A percentile compares a stretch with the other conserved stretches of the same genome.
phyloP scores from a whole-genome alignment of 495 filamentous ascomycete species.

The Aspergillus steynii region DNA sequence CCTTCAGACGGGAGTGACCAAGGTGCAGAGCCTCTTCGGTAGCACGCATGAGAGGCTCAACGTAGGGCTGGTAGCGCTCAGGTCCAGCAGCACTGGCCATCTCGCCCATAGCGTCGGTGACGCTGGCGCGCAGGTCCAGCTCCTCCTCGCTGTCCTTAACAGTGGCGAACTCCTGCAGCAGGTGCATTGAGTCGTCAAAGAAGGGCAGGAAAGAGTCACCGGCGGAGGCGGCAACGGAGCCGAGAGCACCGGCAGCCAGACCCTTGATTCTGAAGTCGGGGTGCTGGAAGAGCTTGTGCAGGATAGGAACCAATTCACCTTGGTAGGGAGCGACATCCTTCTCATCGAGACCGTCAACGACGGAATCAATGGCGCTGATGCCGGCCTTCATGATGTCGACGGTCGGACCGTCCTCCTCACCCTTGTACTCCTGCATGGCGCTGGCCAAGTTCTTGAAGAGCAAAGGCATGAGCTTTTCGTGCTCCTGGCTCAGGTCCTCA shows the following conservation, averaged over 20 bases:
- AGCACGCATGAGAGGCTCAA: constrained; percentile 82
- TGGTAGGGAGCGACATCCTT: constrained; percentile 81
- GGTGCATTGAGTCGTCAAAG: constrained; percentile 84
- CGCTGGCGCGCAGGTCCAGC: constrained; percentile 82
- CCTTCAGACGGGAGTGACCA: constrained; percentile 83
- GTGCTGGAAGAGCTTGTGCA: constrained; percentile 77
- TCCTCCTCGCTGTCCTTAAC: constrained; percentile 90
- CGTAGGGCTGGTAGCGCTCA: constrained; percentile 84
- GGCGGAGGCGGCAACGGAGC: constrained; percentile 81
- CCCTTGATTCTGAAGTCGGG: constrained; percentile 88
- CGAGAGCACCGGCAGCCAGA: constrained; percentile 83
- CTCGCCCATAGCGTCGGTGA: constrained; percentile 88
- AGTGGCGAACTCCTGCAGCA: constrained; percentile 75
- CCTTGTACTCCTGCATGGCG: constrained; percentile 66
- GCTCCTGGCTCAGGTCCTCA: constrained; percentile 81
- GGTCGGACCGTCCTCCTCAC: constrained; percentile 58
- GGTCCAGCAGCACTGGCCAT: constrained; percentile 88
- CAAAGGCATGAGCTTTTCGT: constrained; percentile 76
- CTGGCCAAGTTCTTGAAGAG: constrained; percentile 86
- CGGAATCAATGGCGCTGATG: constrained; percentile 87
- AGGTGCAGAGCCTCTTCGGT: constrained; percentile 91
- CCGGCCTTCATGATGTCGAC: constrained; percentile 84
- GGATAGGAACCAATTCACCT: constrained; percentile 74
- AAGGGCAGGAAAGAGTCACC: constrained; percentile 84
- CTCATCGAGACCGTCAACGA: constrained; percentile 85